Evolutionary conservation across 371 early-diverging fungal species (phyloP).

Genomic region (Modicella reniformis): DNA sequence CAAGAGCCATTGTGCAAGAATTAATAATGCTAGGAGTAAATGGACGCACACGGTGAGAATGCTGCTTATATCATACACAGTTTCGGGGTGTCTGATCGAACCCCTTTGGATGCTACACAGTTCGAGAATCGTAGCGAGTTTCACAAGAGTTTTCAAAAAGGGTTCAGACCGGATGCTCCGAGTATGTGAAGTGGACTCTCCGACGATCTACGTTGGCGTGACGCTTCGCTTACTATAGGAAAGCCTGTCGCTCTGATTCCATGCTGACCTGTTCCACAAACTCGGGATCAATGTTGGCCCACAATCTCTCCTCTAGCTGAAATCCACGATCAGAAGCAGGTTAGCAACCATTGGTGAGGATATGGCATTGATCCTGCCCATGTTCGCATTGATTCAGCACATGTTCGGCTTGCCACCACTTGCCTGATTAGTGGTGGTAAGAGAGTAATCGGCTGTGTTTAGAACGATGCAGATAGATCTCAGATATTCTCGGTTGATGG

Average conservation of each 20-base stretch:
- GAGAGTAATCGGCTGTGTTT: conserved; percentile 95
- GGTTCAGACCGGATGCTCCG: no score
- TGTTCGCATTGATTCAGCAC: no score
- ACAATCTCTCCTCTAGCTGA: conserved; percentile 87
- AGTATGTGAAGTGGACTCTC: no score
- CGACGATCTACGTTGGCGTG: background rate
- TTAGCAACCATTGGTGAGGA: background rate
- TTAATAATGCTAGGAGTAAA: conserved; percentile 58
- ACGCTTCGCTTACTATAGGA: conserved; percentile 63
- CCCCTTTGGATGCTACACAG: no score
- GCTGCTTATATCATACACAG: no score
- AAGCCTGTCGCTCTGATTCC: conserved; percentile 76
- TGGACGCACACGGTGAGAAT: background rate
- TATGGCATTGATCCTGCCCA: background rate
- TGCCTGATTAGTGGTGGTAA: conserved; percentile 84
- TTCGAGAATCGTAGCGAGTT: no score
- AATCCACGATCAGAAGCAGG: background rate
- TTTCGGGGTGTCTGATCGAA: no score
- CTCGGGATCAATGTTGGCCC: conserved; percentile 78
- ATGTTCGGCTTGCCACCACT: background rate
- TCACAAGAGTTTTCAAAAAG: no score
- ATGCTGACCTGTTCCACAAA: conserved; percentile 75
- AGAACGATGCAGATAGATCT: conserved; percentile 78
- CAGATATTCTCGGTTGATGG: conserved; percentile 68
- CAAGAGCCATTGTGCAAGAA: conserved; percentile 70